Base-by-base conservation (phyloP, 805 yeast genomes). In the Zygoascus ofunaensis region DNA sequence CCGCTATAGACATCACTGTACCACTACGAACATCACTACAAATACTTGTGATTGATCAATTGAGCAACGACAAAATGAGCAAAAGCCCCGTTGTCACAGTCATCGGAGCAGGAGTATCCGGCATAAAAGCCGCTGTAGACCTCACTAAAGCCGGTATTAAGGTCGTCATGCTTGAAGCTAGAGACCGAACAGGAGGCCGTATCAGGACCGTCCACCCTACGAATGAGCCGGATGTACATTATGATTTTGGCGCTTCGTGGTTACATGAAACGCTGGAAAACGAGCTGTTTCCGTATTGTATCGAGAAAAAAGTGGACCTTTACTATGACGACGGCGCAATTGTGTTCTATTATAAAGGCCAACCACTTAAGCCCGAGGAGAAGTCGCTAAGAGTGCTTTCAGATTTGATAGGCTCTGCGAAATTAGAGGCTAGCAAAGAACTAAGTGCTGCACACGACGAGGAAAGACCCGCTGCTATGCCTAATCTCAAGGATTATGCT, bases 261-360 rank as follows among this genome's bases (percentile, higher is more conserved):
- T 84, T 83, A 57, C 96, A 87, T 57, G 95, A 86, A 52, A 77
- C 87, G 0, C 62, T 86, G 34, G 68, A 73, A 28, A 87, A 87
- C 58, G 71, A 72, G 2, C 65, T 83, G 19, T 80, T 85, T 54
- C 70, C 73, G 37, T 74, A 72, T 45, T 77, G 68, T 4, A 60
- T 59, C 5, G 50, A 50, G 7, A 51, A 49, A 36, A 58, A 59
- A 1, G 47, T 50, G 8, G 53, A 50, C 4, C 52, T 71, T 24
- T 68, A 65, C 47, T 77, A 65, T 50, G 80, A 76, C 52, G 84
- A 79, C 54, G 65, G 63, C 2, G 43, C 53, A 1, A 50, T 23
- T 4, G 20, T 50, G 2, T 51, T 59, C 5, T 70, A 61, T 21
- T 64, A 62, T 19, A 44, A 45, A 2, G 41, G 54, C 17, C 20